A percentile compares a stretch with the other conserved stretches of the same genome.
phyloP scores from a whole-genome alignment of 345 rosid genomes.

The Gossypium arboreum region DNA sequence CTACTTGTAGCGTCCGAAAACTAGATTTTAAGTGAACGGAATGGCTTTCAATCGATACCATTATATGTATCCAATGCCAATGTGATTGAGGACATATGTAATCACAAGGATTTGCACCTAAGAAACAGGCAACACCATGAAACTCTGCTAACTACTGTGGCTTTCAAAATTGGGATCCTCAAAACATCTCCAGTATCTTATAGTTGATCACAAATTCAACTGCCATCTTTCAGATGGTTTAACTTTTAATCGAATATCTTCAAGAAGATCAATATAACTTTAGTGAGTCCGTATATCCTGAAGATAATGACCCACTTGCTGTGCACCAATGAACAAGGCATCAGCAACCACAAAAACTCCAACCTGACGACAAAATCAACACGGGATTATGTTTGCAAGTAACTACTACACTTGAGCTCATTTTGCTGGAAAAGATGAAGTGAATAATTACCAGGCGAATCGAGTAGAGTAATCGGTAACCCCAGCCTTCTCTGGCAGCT shows the following conservation, averaged over 20 bases:
- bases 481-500: constrained; percentile 94
- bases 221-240: constrained; percentile 11
- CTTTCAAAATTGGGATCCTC: constrained; percentile 26
- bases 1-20: background rate
- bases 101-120: background rate
- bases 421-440: background rate
- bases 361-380: constrained; percentile 36
- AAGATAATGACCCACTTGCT: constrained; percentile 64
- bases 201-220: background rate
- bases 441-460: constrained; percentile 62
- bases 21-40: background rate
- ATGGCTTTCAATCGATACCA: background rate
- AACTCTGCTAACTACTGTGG: constrained; percentile 21
- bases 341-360: constrained; percentile 69
- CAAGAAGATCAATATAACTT: constrained; percentile 19
- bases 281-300: constrained; percentile 70
- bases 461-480: constrained; percentile 65
- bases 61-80: background rate
- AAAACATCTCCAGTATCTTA: constrained; percentile 12
- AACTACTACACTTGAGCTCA: background rate
- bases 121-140: constrained; percentile 13
- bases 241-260: constrained; percentile 7
- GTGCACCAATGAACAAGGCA: constrained; percentile 72
- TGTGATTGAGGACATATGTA: background rate
- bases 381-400: constrained; percentile 6